A percentile compares a stretch with the other conserved stretches of the same genome.
Conservation (phyloP, 73 alveolate genomes). For the Tetrahymena elliotti region DNA sequence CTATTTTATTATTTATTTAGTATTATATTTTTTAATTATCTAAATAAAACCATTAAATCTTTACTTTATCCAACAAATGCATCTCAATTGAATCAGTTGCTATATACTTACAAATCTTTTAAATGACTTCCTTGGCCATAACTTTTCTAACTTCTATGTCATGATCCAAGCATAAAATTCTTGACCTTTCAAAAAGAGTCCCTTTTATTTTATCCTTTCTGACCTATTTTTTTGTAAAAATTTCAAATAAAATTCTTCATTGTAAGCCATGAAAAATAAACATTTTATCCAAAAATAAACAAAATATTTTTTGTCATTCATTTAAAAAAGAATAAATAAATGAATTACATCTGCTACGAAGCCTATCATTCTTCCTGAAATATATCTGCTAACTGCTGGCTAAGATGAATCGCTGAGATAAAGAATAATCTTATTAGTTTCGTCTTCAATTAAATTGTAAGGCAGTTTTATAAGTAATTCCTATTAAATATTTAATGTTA, state of each 20-base stretch:
- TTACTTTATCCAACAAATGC: slow-evolving; percentile 18
- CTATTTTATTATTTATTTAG: neutral
- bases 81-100: slow-evolving; percentile 8
- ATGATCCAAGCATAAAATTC: slow-evolving; percentile 27
- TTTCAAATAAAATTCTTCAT: no score
- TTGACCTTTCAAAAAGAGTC: slow-evolving; percentile 27
- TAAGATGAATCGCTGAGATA: slow-evolving; percentile 24
- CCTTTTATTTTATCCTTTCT: slow-evolving; percentile 22
- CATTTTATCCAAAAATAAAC: neutral
- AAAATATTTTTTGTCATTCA: no score
- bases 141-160: slow-evolving; percentile 16
- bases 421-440: slow-evolving; percentile 1
- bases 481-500: neutral
- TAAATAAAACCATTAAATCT: no score
- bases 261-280: neutral
- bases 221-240: neutral
- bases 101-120: slow-evolving; percentile 10
- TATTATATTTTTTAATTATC: neutral
- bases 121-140: slow-evolving; percentile 22
- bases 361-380: slow-evolving; percentile 22
- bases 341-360: slow-evolving; percentile 9
- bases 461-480: neutral
- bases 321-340: neutral
- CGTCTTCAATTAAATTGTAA: neutral
- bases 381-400: slow-evolving; percentile 27